Evolutionary conservation across 352 stramenopile species (phyloP), one percentile per base, ranked within the genome.

Genomic region (Salisapilia sapeloensis): DNA sequence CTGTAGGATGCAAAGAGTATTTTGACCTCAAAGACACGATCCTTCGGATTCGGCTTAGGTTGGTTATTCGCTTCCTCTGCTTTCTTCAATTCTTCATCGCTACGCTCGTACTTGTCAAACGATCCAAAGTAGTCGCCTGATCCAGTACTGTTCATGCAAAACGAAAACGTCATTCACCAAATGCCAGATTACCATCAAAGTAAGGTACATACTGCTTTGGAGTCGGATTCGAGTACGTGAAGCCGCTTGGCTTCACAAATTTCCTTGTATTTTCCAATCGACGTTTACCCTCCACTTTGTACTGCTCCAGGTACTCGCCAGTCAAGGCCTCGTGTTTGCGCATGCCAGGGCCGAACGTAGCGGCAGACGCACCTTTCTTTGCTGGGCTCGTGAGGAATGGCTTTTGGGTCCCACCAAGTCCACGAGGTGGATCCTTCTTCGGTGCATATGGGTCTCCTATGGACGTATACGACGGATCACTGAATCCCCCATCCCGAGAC

Each of bases 401-500:
- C 46, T 82, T 85, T 14, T 56, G 51, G 19, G 67, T 54, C 9
- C 56, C 63, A 6, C 58, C 57, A 13, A 77, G 41, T 21, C 61
- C 62, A 34, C 66, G 61, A 24, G 65, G 51, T 29, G 62, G 65
- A 22, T 44, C 6, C 24, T 61, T 64, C 44, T 58, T 53, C 26
- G 57, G 49, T 4, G 18, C 31, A 34, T 77, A 80, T 24, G 63
- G 70, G 21, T 83, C 66, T 0, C 70, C 70, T 10, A 83, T 60
- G 2, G 43, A 40, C n/a, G 81, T 38, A 40, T 65, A 86, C 15
- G 61, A 78, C 34, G 48, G 54, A 25, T 86, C 64, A 35, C 66
- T 81, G 36, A 83, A 83, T 50, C 66, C 66, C 29, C 66, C 70
- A 38, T 86, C 70, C 14, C 62, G 58, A 38, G 62, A 77, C 24